Conservation (phyloP, 2,329 filamentous ascomycete genomes). For the Aaosphaeria pasadenensis region DNA sequence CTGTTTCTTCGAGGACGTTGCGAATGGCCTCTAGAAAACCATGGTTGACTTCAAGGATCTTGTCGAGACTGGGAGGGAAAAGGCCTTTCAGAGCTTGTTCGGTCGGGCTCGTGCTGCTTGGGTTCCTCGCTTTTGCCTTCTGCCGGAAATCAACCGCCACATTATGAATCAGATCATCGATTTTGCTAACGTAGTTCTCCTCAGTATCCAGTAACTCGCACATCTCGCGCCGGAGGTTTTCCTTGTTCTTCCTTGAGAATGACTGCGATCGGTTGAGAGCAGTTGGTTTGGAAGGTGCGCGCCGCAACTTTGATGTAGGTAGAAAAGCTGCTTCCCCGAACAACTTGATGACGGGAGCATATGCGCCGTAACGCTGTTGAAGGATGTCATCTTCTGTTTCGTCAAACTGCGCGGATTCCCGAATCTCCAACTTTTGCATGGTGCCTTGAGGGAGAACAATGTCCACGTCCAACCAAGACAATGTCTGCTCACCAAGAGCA, state of each 20-base stretch:
- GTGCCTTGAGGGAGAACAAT: conserved; percentile 77
- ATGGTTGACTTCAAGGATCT: conserved; percentile 78
- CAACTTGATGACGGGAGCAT: conserved; percentile 71
- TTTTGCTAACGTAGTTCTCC: conserved; percentile 85
- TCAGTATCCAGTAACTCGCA: conserved; percentile 90
- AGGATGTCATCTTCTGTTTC: conserved; percentile 64
- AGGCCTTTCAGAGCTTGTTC: conserved; percentile 70
- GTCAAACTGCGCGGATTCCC: conserved; percentile 58
- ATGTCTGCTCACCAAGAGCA: conserved; percentile 75
- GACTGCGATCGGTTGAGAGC: conserved; percentile 74
- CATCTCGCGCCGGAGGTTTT: conserved; percentile 82
- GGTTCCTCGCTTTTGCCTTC: conserved; percentile 58
- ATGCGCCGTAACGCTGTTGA: conserved; percentile 72
- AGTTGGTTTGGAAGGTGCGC: conserved; percentile 83
- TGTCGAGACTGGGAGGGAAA: conserved; percentile 77
- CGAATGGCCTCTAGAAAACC: conserved; percentile 76
- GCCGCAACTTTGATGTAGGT: conserved; percentile 77
- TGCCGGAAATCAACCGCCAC: conserved; percentile 78
- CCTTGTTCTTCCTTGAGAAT: conserved; percentile 78
- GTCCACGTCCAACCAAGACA: conserved; percentile 85
- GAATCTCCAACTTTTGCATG: conserved; percentile 47
- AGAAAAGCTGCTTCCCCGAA: conserved; percentile 84
- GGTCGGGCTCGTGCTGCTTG: conserved; percentile 66
- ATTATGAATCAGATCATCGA: conserved; percentile 77
- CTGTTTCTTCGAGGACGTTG: conserved; percentile 75